Conservation (phyloP, 257 asterid genomes). For the Plantago major region DNA sequence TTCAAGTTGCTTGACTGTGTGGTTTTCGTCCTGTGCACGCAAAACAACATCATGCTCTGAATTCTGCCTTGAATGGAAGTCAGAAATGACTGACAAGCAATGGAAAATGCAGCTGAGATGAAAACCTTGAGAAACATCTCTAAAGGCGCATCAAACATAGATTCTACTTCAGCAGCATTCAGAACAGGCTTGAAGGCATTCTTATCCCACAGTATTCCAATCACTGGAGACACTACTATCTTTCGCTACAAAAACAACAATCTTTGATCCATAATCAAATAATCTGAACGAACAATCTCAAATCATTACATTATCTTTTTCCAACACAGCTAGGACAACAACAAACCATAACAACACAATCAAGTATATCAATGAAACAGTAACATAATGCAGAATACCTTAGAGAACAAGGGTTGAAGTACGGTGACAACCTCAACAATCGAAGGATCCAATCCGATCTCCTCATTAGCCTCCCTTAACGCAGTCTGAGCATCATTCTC, state of each 20-base stretch:
- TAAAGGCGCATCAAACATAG: conserved; percentile 68
- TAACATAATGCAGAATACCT: no score
- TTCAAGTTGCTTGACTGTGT: conserved; percentile 51
- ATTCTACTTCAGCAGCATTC: conserved; percentile 72
- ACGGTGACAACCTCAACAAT: conserved; percentile 51
- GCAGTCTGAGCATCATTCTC: conserved; percentile 53
- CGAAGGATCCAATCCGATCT: conserved; percentile 76
- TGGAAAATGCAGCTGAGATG: not conserved
- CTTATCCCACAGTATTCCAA: conserved; percentile 61
- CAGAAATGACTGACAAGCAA: no score
- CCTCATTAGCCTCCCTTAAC: conserved; percentile 83
- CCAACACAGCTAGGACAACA: no score
- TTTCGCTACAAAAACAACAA: conserved; percentile 38
- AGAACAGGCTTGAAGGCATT: conserved; percentile 40
- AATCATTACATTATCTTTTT: no score
- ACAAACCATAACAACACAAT: no score
- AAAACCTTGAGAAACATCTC: conserved; percentile 78
- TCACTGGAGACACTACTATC: conserved; percentile 60
- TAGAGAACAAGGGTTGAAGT: conserved; percentile 39
- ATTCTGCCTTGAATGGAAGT: not conserved
- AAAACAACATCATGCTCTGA: no score
- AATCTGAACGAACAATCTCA: no score
- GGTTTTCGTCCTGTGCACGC: conserved; percentile 53
- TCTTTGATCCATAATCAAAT: no score
- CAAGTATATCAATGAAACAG: no score